A percentile compares a stretch with the other conserved stretches of the same genome.
Evolutionary conservation across 345 rosid species (phyloP).

Genomic region (Populus deltoides): DNA sequence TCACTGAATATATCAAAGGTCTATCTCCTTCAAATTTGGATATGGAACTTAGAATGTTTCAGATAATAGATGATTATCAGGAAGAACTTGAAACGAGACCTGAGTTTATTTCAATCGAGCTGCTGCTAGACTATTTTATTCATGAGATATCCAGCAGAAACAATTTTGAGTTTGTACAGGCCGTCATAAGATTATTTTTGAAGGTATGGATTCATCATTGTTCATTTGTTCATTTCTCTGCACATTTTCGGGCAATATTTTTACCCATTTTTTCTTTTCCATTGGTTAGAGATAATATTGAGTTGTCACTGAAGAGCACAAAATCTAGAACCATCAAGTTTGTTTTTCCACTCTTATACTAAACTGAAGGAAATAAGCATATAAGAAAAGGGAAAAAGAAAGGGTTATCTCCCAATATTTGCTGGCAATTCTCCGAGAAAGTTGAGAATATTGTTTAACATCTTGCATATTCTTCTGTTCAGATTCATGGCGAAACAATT

Average conservation of each 20-base stretch:
- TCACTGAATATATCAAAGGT: conserved; percentile 78
- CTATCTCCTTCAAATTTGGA: conserved; percentile 86
- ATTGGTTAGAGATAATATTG: background rate
- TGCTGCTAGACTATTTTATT: conserved; percentile 77
- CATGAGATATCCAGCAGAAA: conserved; percentile 62
- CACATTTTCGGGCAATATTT: background rate
- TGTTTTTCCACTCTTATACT: background rate
- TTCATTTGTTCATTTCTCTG: background rate
- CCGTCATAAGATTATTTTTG: conserved; percentile 70
- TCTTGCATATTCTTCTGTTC: conserved; percentile 20
- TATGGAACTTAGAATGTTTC: conserved; percentile 86
- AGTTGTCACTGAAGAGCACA: background rate
- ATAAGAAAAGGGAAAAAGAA: background rate
- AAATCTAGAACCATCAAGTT: background rate
- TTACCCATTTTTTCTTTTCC: background rate
- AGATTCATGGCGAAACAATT: conserved; percentile 92
- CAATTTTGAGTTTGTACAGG: conserved; percentile 91
- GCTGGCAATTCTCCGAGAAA: background rate
- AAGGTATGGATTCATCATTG: conserved; percentile 51
- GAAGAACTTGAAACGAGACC: conserved; percentile 61
- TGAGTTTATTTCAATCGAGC: conserved; percentile 57
- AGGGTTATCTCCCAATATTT: background rate
- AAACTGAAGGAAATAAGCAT: background rate
- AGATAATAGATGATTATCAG: conserved; percentile 70
- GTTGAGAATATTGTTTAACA: background rate